Evolutionary conservation across 1,284 basidiomycete genomes (phyloP), one percentile per base, ranked within the genome.

Genomic region (Fomitopsis betulina): DNA sequence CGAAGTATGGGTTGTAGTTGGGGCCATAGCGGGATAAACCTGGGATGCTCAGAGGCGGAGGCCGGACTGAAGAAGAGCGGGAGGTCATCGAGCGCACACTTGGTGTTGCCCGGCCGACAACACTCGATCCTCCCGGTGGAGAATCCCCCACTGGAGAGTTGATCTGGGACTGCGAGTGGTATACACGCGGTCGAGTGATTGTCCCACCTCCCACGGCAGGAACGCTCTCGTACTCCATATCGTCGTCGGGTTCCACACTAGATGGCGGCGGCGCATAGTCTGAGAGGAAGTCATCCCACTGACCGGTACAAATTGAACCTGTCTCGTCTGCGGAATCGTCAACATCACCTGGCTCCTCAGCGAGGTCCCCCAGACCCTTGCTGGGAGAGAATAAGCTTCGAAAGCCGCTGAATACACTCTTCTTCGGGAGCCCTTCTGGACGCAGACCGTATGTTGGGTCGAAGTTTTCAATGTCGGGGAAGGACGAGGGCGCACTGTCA

Each of bases 371-470:
- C 2, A 94, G 79, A 12, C 92, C 91, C 61, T 84, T 84, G 61
- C 80, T 83, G 1, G 53, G 58, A 1, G 76, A 74, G 61, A 91
- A 93, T 9, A 94, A 76, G 43, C 79, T 84, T n/a, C 85, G 82
- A 65, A 94, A 92, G 17, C 79, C 80, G 49, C 79, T 79, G 70
- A 92, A 93, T 1, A 82, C 76, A 61, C 85, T 87, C 70, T 89
- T 91, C 1, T 78, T 76, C 0, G 94, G 94, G 5, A 96, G 79
- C 12, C 91, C 89, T 67, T 96, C 94, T 0, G 93, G 92, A 15
- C 96, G 87, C n/a, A 98, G 77, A n/a, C 96, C 96, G 68, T 98
- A 98, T 0, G 96, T 98, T 0, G 95, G 96, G 68, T 98, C 96
- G 72, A 93, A 97, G 62, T 91, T 85, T 73, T 96, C 95, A 42